Conservation (phyloP, 805 yeast species). For the Candida ficus region DNA sequence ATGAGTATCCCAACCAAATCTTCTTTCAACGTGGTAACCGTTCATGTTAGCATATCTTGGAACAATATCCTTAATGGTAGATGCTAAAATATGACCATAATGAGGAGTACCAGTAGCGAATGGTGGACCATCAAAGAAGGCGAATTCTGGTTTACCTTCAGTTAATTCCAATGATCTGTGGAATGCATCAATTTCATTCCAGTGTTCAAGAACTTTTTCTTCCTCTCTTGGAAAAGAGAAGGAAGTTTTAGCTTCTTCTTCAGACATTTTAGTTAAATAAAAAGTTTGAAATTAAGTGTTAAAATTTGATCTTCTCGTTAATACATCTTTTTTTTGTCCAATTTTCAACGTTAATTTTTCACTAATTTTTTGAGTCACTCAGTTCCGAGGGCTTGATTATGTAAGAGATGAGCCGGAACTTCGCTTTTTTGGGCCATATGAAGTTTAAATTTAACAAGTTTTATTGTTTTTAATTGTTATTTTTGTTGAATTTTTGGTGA, state of each 20-base stretch:
- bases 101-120: conserved; percentile 99
- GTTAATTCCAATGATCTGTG: conserved; percentile 78
- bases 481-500: too few relatives aligned
- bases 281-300: too few relatives aligned
- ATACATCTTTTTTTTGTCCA: neutral
- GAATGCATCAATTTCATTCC: conserved; percentile 96
- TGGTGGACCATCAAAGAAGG: conserved; percentile 98
- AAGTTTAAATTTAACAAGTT: too few relatives aligned
- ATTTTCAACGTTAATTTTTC: neutral
- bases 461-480: too few relatives aligned
- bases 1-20: conserved; percentile 99
- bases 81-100: conserved; percentile 95
- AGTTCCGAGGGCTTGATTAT: too few relatives aligned
- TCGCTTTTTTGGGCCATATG: too few relatives aligned
- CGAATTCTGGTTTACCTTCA: conserved; percentile 78
- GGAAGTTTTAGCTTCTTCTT: conserved; percentile 25
- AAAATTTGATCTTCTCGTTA: neutral
- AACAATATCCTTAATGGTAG: conserved; percentile 94
- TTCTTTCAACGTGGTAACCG: conserved; percentile 92
- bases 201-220: conserved; percentile 68
- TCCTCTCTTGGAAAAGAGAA: conserved; percentile 88
- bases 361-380: too few relatives aligned
- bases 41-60: conserved; percentile 98
- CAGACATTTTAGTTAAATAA: conserved; percentile 34
- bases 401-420: too few relatives aligned